Conservation (phyloP, 1,139 yeast genomes). For the Magnusiomyces fungicola region DNA sequence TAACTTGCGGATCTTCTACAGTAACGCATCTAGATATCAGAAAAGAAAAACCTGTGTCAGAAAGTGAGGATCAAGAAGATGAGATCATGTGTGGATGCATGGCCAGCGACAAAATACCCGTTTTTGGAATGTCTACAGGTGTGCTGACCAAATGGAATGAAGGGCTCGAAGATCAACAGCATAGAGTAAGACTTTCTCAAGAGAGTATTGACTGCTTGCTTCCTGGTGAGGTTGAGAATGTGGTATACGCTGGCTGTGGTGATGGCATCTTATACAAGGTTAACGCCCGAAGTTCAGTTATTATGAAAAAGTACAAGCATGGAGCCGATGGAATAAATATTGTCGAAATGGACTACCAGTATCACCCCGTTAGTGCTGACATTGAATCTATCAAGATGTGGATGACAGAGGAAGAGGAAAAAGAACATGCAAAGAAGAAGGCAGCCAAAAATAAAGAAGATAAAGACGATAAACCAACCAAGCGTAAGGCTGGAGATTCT, state of each 20-base stretch:
- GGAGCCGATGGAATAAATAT: constrained; percentile 59
- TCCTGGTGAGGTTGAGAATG: constrained; percentile 67
- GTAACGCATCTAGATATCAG: constrained; percentile 73
- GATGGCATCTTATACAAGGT: constrained; percentile 72
- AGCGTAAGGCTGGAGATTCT: constrained; percentile 22
- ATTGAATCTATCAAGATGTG: constrained; percentile 76
- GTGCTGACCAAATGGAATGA: constrained; percentile 86
- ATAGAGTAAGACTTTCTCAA: constrained; percentile 64
- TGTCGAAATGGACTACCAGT: constrained; percentile 72
- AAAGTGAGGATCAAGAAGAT: constrained; percentile 87
- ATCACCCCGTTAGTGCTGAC: constrained; percentile 72
- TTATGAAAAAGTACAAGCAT: constrained; percentile 63
- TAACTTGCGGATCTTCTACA: constrained; percentile 79
- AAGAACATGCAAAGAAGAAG: constrained; percentile 15
- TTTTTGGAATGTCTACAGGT: constrained; percentile 88
- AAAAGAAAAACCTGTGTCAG: constrained; percentile 46
- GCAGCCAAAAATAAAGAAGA: constrained; percentile 24
- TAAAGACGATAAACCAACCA: constrained; percentile 21
- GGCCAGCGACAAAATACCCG: constrained; percentile 55
- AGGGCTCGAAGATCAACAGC: constrained; percentile 62
- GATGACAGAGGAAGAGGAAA: constrained; percentile 32
- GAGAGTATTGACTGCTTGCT: constrained; percentile 75
- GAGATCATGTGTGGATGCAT: constrained; percentile 67
- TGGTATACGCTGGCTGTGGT: constrained; percentile 78
- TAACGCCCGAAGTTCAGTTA: constrained; percentile 55